A percentile compares a stretch with the other conserved stretches of the same genome.
Conservation (phyloP, 768 basidiomycete genomes). For the Boletus vinaceobasis region DNA sequence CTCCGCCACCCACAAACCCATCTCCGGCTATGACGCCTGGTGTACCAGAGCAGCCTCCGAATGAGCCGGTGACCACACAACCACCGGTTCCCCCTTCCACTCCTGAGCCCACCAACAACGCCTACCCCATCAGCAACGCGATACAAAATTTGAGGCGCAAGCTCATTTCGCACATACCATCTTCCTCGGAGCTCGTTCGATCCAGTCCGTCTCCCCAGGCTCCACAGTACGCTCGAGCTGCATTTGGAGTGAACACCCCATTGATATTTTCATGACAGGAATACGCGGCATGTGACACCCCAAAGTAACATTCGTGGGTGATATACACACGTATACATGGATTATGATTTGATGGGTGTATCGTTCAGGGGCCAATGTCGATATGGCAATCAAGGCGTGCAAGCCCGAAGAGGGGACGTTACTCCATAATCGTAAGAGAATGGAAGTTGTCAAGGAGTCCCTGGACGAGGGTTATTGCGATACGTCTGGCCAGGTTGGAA, state of each 20-base stretch:
- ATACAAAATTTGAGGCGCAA: slow-evolving; percentile 30
- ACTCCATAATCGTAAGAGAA: slow-evolving; percentile 60
- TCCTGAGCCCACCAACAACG: slow-evolving; percentile 4
- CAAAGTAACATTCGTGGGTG: slow-evolving; percentile 41
- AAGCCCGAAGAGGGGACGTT: slow-evolving; percentile 61
- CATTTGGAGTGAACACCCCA: background rate
- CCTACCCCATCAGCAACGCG: slow-evolving; percentile 10
- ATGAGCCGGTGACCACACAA: background rate
- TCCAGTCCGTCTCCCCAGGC: slow-evolving; percentile 12
- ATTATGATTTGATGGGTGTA: background rate
- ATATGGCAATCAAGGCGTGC: slow-evolving; percentile 71
- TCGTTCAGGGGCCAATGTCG: slow-evolving; percentile 52
- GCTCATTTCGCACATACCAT: slow-evolving; percentile 17
- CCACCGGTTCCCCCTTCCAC: background rate
- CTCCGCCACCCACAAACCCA: slow-evolving; percentile 6
- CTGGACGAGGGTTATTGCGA: slow-evolving; percentile 84
- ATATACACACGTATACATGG: background rate
- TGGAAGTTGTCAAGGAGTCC: slow-evolving; percentile 71
- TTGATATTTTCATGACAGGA: slow-evolving; percentile 9
- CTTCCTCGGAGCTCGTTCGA: slow-evolving; percentile 15
- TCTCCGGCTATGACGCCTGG: background rate
- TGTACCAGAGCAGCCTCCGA: slow-evolving; percentile 4
- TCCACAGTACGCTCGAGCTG: slow-evolving; percentile 16
- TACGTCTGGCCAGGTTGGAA: slow-evolving; percentile 57
- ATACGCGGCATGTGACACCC: slow-evolving; percentile 36